A percentile compares a stretch with the other conserved stretches of the same genome.
Conservation (phyloP, 495 filamentous ascomycete species). For the Chaetomidium leptoderma region DNA sequence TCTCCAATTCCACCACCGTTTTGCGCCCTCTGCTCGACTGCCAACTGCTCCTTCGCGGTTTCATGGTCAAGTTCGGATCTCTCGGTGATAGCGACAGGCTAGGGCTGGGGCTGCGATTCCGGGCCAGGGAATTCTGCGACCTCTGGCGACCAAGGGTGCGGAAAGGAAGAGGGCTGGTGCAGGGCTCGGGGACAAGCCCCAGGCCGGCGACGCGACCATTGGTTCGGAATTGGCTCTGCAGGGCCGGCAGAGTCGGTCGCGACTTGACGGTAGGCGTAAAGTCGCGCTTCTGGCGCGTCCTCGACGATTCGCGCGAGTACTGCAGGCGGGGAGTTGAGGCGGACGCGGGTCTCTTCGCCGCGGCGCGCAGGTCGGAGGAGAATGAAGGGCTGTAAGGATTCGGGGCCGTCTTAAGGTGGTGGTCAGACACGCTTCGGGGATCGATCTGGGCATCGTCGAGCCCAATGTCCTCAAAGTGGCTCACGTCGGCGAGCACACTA, state of each 20-base stretch:
- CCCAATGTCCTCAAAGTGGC: slow-evolving; percentile 91
- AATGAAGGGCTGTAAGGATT: slow-evolving; percentile 42
- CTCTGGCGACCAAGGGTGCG: slow-evolving; percentile 37
- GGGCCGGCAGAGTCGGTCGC: slow-evolving; percentile 26
- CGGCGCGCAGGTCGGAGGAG: slow-evolving; percentile 40
- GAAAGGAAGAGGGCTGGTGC: slow-evolving; percentile 30
- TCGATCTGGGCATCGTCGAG: slow-evolving; percentile 58
- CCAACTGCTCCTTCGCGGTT: slow-evolving; percentile 61
- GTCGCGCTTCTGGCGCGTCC: slow-evolving; percentile 27
- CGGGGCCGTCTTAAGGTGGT: slow-evolving; percentile 41
- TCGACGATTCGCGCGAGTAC: slow-evolving; percentile 27
- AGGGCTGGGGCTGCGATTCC: slow-evolving; percentile 41
- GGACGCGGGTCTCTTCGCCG: slow-evolving; percentile 35
- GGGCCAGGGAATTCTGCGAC: slow-evolving; percentile 27
- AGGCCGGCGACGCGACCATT: slow-evolving; percentile 34
- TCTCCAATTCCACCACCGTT: slow-evolving; percentile 71
- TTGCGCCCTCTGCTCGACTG: slow-evolving; percentile 66
- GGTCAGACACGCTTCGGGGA: slow-evolving; percentile 40
- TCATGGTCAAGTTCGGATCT: slow-evolving; percentile 44
- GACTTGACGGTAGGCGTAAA: slow-evolving; percentile 9
- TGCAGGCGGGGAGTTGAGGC: slow-evolving; percentile 32
- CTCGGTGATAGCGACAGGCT: slow-evolving; percentile 37
- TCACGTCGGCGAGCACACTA: slow-evolving; percentile 61
- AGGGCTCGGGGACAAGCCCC: slow-evolving; percentile 31
- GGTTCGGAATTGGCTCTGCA: slow-evolving; percentile 30